Percentiles rank a stretch among this genome's conserved stretches.
phyloP scores from a whole-genome alignment of 73 alveolate genomes.

The Paramecium caudatum region DNA sequence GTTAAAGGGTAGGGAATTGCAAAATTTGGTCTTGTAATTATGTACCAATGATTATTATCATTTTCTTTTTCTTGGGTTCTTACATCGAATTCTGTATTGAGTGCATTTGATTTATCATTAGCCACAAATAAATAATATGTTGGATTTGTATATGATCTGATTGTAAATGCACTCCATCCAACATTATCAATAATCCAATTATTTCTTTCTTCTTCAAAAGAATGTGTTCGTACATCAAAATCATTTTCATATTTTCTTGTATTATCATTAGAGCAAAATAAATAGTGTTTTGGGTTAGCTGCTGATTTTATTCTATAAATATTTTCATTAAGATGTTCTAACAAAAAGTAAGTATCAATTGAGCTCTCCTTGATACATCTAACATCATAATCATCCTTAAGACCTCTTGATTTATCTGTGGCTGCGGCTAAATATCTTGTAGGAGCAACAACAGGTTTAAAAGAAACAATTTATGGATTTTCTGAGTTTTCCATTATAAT shows the following conservation, averaged over 20 bases:
- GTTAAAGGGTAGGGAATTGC: constrained; percentile 12
- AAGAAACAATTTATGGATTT: neutral
- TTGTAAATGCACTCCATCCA: constrained; percentile 60
- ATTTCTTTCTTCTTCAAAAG: constrained; percentile 70
- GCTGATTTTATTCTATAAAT: constrained; percentile 49
- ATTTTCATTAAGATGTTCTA: neutral
- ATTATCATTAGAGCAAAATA: constrained; percentile 71
- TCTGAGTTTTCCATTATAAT: too few species aligned
- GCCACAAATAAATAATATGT: constrained; percentile 39
- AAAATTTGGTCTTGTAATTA: neutral
- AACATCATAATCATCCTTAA: constrained; percentile 65
- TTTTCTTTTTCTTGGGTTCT: constrained; percentile 22
- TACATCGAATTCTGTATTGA: constrained; percentile 61
- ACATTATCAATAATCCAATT: constrained; percentile 46
- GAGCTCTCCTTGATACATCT: constrained; percentile 51
- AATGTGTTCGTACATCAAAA: constrained; percentile 75
- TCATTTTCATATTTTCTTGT: constrained; percentile 46
- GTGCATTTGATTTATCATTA: constrained; percentile 38
- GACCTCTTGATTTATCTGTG: constrained; percentile 58
- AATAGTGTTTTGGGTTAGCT: constrained; percentile 53
- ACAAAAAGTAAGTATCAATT: neutral
- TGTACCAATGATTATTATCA: constrained; percentile 24
- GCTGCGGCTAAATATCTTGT: constrained; percentile 19
- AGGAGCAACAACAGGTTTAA: constrained; percentile 37
- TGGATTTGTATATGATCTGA: constrained; percentile 63